Evolutionary conservation across 768 basidiomycete species (phyloP), one percentile per base, ranked within the genome.

Genomic region (Tricholoma sp.): DNA sequence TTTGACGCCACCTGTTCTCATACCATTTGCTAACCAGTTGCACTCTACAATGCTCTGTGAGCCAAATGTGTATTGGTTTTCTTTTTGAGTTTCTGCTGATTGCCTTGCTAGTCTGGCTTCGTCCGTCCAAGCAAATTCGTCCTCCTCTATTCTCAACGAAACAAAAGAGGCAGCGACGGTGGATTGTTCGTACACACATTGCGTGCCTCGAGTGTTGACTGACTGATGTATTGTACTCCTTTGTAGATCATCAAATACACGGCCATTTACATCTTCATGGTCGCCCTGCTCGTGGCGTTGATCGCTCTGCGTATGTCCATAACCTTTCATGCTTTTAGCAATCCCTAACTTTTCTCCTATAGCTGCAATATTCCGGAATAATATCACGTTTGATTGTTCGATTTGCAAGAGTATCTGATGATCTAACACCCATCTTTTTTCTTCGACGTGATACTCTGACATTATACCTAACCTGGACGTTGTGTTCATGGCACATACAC

Each of bases 31-130:
- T 60, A 94, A 97, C 76, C 84, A 83, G 55, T 59, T 96, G 52
- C 97, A 99, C 73, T 94, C 96, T 27, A 95, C 89, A 19, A 89
- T 94, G 85, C 77, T 96, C 60, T 94, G 90, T 92, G 75, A 67
- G 90, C 81, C 5, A 7, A n/a, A 45, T 21, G 1, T 43, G 11
- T 35, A 9, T 19, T 8, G 5, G 11, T n/a, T 35, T 4, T 1
- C 24, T 14, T 27, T 27, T 16, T 31, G 14, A 31, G 27, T 14
- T 12, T 16, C 31, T 24, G 6, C 18, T 39, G 50, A 27, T 35
- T 43, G 10, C 57, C 27, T 55, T 9, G n/a, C 16, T 56, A 93
- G 90, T 98, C 79, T 98, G 97, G 95, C 80, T 98, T 50, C 88
- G 91, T 45, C 93, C 93, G 2, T 93, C 91, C 49, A 94, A 93